Conservation (phyloP, 2,329 filamentous ascomycete genomes). For the Didymella segeticola region DNA sequence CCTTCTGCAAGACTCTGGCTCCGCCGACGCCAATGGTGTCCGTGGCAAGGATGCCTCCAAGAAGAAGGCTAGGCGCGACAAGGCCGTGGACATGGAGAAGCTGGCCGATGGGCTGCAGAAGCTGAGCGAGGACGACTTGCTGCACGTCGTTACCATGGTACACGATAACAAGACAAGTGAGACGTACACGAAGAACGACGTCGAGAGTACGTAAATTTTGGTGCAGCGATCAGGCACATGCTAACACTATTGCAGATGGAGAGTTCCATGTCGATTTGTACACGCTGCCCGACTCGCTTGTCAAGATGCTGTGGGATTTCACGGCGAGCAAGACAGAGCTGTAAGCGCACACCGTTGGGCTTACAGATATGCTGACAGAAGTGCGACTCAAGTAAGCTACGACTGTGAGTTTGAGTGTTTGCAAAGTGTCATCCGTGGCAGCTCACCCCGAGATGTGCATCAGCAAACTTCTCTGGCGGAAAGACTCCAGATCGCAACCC, state of each 20-base stretch:
- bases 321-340: slow-evolving; percentile 51
- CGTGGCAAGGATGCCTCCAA: slow-evolving; percentile 73
- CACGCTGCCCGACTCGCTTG: slow-evolving; percentile 87
- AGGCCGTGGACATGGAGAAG: slow-evolving; percentile 90
- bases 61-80: slow-evolving; percentile 76
- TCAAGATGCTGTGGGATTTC: slow-evolving; percentile 97
- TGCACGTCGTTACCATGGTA: slow-evolving; percentile 96
- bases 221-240: neutral
- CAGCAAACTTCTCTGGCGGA: too few species aligned
- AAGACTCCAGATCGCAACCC: too few species aligned
- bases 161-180: slow-evolving; percentile 95
- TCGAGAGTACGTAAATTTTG: slow-evolving; percentile 74
- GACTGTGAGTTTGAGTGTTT: too few species aligned
- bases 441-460: too few species aligned
- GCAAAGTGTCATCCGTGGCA: too few species aligned
- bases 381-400: neutral
- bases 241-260: slow-evolving; percentile 67
- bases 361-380: slow-evolving; percentile 1
- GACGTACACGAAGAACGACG: slow-evolving; percentile 96
- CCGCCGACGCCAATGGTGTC: slow-evolving; percentile 69
- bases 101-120: slow-evolving; percentile 89
- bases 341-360: slow-evolving; percentile 24
- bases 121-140: slow-evolving; percentile 88
- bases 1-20: slow-evolving; percentile 80
- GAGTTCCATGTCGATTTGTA: slow-evolving; percentile 99